A percentile compares a stretch with the other conserved stretches of the same genome.
Conservation (phyloP, 2,329 filamentous ascomycete species). For the Talaromyces sp. region DNA sequence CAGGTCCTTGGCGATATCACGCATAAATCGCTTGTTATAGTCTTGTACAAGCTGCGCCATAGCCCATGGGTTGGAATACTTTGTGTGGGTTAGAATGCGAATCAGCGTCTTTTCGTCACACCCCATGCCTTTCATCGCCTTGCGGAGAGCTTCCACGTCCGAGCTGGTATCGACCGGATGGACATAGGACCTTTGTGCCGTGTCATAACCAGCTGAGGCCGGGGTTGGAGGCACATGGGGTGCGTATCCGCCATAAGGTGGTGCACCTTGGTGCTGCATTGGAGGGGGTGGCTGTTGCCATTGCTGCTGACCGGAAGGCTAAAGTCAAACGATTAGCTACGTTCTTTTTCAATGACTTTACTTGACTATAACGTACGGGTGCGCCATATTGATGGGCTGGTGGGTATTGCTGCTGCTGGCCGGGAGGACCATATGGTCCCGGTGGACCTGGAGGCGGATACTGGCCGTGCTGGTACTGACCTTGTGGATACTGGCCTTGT, state of each 20-base stretch:
- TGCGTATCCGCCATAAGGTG: slow-evolving; percentile 20
- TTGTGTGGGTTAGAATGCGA: slow-evolving; percentile 59
- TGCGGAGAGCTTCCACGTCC: slow-evolving; percentile 67
- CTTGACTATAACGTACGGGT: neutral
- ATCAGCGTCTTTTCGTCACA: slow-evolving; percentile 80
- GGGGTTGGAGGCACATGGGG: slow-evolving; percentile 50
- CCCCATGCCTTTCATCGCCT: slow-evolving; percentile 90
- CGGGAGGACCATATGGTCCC: slow-evolving; percentile 1
- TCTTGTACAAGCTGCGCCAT: slow-evolving; percentile 62
- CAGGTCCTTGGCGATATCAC: slow-evolving; percentile 71
- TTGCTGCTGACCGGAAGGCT: neutral
- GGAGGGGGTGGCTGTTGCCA: neutral
- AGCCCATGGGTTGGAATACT: slow-evolving; percentile 61
- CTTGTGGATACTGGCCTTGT: neutral
- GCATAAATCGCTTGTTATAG: slow-evolving; percentile 60
- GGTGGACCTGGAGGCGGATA: neutral
- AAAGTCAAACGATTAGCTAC: neutral
- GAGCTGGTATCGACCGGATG: slow-evolving; percentile 57
- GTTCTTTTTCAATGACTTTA: neutral
- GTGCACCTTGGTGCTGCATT: neutral
- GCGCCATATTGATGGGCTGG: neutral
- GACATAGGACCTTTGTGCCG: slow-evolving; percentile 56
- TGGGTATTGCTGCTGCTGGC: neutral
- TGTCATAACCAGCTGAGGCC: slow-evolving; percentile 69
- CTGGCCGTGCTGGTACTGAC: neutral